phyloP scores from a whole-genome alignment of 208 protist species.

The Leptomonas pyrrhocoris region DNA sequence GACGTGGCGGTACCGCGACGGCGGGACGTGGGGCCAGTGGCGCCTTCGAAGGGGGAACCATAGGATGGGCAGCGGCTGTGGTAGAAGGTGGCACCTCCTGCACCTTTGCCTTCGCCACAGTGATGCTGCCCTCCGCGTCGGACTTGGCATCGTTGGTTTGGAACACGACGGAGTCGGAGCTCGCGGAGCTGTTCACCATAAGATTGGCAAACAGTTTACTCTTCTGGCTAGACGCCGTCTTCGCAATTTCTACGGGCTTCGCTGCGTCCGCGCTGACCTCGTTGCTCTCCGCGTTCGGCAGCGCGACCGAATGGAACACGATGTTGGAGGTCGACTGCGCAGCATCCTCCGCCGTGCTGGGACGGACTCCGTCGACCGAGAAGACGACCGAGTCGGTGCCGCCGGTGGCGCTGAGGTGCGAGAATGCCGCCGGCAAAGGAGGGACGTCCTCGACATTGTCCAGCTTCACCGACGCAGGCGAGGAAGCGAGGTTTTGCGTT shows the following conservation, averaged over 20 bases:
- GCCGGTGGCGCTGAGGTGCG: conserved; percentile 5
- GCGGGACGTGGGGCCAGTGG: background rate
- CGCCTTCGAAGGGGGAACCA: background rate
- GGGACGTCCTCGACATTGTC: conserved; percentile 35
- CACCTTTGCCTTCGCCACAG: background rate
- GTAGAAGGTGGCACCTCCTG: background rate
- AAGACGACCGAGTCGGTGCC: conserved; percentile 17
- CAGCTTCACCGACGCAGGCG: conserved; percentile 7
- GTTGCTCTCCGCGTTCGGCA: background rate
- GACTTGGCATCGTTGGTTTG: conserved; percentile 7
- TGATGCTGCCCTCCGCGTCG: conserved; percentile 5
- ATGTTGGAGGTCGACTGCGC: conserved; percentile 12
- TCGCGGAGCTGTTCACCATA: conserved; percentile 13
- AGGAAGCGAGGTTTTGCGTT: background rate
- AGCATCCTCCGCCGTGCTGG: background rate
- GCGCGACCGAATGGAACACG: background rate
- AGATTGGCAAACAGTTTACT: conserved; percentile 26
- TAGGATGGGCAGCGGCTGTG: background rate
- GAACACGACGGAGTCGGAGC: conserved; percentile 25
- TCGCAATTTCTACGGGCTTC: background rate
- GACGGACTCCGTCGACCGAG: background rate
- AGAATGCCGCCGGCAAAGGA: conserved; percentile 12
- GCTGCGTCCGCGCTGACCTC: background rate
- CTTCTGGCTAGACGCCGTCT: background rate
- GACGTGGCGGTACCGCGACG: conserved; percentile 2